phyloP scores from a whole-genome alignment of 805 yeast species.

The Candida michaelii region DNA sequence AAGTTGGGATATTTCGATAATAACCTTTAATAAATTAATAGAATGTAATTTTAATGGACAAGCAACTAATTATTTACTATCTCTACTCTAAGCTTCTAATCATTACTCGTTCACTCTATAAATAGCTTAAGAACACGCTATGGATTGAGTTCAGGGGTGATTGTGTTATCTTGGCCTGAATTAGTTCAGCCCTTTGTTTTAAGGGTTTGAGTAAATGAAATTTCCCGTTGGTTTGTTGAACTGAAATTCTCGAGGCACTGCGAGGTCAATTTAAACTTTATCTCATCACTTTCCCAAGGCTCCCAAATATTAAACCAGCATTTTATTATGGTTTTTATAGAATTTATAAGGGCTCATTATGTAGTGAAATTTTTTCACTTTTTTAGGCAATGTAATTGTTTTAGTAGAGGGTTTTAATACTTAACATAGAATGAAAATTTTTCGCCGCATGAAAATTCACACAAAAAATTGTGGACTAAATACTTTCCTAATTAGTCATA shows the following conservation, averaged over 20 bases:
- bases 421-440: no score
- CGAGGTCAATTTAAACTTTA: neutral
- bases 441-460: no score
- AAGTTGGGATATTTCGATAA: constrained; percentile 7
- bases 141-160: no score
- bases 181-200: neutral
- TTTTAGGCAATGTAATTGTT: neutral
- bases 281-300: neutral
- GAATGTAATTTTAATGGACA: constrained; percentile 9
- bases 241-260: neutral
- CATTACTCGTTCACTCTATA: neutral
- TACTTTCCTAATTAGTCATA: no score
- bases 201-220: neutral
- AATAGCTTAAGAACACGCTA: no score
- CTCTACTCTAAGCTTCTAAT: neutral
- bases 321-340: neutral
- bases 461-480: no score
- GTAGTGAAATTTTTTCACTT: neutral
- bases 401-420: neutral
- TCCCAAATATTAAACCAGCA: neutral
- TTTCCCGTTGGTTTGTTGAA: neutral
- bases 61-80: neutral
- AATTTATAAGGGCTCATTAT: neutral
- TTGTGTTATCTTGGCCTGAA: neutral
- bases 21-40: constrained; percentile 6